A percentile compares a stretch with the other conserved stretches of the same genome.
Evolutionary conservation across 805 yeast genomes (phyloP).

Genomic region (Tetrapisispora taiwanensis): DNA sequence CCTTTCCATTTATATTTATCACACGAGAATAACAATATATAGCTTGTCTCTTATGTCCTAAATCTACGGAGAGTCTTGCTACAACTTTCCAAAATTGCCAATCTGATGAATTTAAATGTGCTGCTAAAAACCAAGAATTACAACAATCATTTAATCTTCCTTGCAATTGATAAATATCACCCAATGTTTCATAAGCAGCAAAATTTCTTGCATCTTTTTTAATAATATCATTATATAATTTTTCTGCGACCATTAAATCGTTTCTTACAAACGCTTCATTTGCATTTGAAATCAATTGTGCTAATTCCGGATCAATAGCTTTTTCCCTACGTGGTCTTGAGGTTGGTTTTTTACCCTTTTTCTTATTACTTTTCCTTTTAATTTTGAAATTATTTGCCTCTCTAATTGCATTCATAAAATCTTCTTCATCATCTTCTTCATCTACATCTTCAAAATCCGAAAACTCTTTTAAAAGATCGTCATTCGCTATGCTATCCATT

Average conservation of each 20-base stretch:
- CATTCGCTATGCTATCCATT: constrained; percentile 22
- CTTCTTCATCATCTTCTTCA: constrained; percentile 34
- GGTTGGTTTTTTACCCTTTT: constrained; percentile 22
- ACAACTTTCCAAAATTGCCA: constrained; percentile 69
- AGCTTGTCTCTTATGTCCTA: constrained; percentile 68
- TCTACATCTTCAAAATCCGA: constrained; percentile 31
- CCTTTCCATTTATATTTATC: constrained; percentile 39
- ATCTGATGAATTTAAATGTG: constrained; percentile 67
- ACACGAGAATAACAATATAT: constrained; percentile 67
- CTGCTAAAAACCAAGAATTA: constrained; percentile 72
- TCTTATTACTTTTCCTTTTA: constrained; percentile 29
- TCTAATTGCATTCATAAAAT: constrained; percentile 53
- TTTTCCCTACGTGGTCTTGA: constrained; percentile 28
- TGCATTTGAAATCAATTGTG: constrained; percentile 55
- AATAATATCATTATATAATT: constrained; percentile 57
- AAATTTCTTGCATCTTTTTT: constrained; percentile 66
- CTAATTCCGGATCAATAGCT: constrained; percentile 63
- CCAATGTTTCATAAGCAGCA: constrained; percentile 79
- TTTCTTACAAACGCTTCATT: constrained; percentile 68
- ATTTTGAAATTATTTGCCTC: constrained; percentile 56
- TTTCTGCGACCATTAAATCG: constrained; percentile 50
- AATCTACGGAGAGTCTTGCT: constrained; percentile 53
- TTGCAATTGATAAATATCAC: constrained; percentile 65
- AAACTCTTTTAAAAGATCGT: constrained; percentile 30
- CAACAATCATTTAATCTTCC: constrained; percentile 66